These are phyloP conservation scores for Soucietia sequanensis DNA, from an alignment of 805 yeast species.

Conservation along the genomic window DNA sequence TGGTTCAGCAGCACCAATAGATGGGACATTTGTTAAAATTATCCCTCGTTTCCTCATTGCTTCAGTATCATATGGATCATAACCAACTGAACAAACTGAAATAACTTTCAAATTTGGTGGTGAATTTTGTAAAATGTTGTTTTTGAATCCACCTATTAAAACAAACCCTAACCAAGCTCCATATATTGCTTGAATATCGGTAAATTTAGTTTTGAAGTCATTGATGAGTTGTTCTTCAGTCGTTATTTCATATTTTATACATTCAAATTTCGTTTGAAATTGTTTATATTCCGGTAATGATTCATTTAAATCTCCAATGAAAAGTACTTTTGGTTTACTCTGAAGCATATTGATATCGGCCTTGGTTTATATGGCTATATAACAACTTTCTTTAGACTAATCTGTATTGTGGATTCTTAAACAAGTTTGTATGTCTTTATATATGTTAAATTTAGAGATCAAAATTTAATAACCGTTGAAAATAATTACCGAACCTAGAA, in stretches of 20 bases:
- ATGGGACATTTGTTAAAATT: conserved; percentile 56
- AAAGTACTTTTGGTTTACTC: conserved; percentile 43
- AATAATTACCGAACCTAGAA: no score
- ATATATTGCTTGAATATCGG: conserved; percentile 51
- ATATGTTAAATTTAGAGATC: no score
- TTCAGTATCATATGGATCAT: conserved; percentile 47
- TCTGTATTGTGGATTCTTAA: no score
- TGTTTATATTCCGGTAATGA: conserved; percentile 45
- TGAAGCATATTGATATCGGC: no score
- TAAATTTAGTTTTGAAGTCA: conserved; percentile 40
- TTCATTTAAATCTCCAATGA: conserved; percentile 50
- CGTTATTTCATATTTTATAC: conserved; percentile 39
- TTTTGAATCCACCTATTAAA: conserved; percentile 49
- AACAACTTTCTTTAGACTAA: no score
- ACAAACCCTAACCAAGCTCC: conserved; percentile 60
- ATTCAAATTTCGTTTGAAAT: conserved; percentile 38
- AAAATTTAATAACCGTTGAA: no score
- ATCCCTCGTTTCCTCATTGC: conserved; percentile 44
- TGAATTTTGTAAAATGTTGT: conserved; percentile 41
- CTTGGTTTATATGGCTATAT: no score
- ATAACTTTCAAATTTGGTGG: conserved; percentile 48
- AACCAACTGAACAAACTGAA: conserved; percentile 57
- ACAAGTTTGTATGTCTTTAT: no score
- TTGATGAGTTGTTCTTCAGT: conserved; percentile 40
- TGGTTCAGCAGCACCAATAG: conserved; percentile 58